phyloP scores from a whole-genome alignment of 2,329 filamentous ascomycete species.

The Dactylonectria macrodidyma region DNA sequence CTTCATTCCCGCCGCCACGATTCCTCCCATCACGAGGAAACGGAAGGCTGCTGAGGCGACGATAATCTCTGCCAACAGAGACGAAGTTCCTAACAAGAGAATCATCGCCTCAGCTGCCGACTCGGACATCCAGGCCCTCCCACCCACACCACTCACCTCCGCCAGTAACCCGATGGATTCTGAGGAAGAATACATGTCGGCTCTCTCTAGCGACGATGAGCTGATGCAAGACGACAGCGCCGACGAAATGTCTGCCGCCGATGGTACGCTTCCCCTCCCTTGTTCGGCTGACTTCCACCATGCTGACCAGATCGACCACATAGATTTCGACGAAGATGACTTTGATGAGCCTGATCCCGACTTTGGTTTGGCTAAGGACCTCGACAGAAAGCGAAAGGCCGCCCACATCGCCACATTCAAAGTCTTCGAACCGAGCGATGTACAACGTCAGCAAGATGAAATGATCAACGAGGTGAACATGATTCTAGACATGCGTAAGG shows the following conservation, averaged over 20 bases:
- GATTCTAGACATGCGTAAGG: conserved; percentile 90
- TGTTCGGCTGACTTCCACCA: conserved; percentile 18
- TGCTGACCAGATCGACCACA: conserved; percentile 32
- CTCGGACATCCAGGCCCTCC: conserved; percentile 58
- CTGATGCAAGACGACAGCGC: conserved; percentile 85
- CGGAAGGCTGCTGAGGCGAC: conserved; percentile 77
- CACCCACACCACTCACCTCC: conserved; percentile 72
- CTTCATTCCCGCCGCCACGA: conserved; percentile 60
- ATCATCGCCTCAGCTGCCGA: conserved; percentile 68
- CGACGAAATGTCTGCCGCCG: conserved; percentile 72
- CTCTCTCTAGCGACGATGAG: conserved; percentile 81
- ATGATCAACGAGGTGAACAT: conserved; percentile 92
- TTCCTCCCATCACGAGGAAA: conserved; percentile 73
- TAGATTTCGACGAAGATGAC: conserved; percentile 72
- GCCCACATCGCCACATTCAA: conserved; percentile 89
- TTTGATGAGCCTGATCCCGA: conserved; percentile 72
- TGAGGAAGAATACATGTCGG: conserved; percentile 93
- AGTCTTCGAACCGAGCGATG: conserved; percentile 84
- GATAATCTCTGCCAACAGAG: conserved; percentile 63
- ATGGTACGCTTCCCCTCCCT: conserved; percentile 57
- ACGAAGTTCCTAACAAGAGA: conserved; percentile 66
- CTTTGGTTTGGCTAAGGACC: conserved; percentile 70
- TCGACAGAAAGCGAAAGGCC: conserved; percentile 79
- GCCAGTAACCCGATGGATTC: conserved; percentile 84
- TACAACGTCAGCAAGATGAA: conserved; percentile 86